A percentile compares a stretch with the other conserved stretches of the same genome.
phyloP scores from a whole-genome alignment of 1,284 basidiomycete species.

The Clitocybe nebularis region DNA sequence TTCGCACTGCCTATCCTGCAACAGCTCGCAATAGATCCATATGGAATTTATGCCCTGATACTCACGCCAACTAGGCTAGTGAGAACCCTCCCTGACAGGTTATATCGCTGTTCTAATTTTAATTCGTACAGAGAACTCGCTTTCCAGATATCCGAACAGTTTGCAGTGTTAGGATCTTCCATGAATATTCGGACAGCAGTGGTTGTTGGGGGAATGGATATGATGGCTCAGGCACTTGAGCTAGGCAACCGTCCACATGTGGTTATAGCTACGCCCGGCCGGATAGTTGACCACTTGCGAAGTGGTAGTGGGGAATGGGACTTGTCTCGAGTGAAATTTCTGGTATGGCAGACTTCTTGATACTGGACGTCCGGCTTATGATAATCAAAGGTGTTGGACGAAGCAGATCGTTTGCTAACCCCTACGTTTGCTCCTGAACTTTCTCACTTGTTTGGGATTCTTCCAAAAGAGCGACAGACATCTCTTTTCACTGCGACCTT shows the following conservation, averaged over 20 bases:
- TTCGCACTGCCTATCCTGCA: constrained; percentile 97
- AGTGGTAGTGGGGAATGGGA: constrained; percentile 83
- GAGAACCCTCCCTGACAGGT: constrained; percentile 2
- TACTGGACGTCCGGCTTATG: background rate
- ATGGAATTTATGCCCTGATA: constrained; percentile 90
- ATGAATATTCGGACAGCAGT: constrained; percentile 83
- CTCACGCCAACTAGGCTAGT: constrained; percentile 89
- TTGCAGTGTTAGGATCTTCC: constrained; percentile 84
- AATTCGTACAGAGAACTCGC: constrained; percentile 77
- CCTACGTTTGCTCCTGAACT: constrained; percentile 89
- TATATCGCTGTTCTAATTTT: background rate
- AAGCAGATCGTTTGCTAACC: constrained; percentile 92
- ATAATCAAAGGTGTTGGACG: constrained; percentile 76
- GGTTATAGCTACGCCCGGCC: constrained; percentile 93
- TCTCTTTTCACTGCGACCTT: constrained; percentile 96
- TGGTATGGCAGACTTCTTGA: constrained; percentile 49
- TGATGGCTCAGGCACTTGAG: constrained; percentile 92
- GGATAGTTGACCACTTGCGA: constrained; percentile 88
- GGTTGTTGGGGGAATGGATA: constrained; percentile 97
- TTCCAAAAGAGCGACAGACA: constrained; percentile 89
- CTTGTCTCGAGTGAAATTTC: constrained; percentile 79
- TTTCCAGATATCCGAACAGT: constrained; percentile 96
- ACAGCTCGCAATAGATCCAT: constrained; percentile 83
- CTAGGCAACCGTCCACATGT: constrained; percentile 87
- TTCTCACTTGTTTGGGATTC: constrained; percentile 70